Conservation (phyloP, 306 rosid genomes). For the Rosa rugosa region DNA sequence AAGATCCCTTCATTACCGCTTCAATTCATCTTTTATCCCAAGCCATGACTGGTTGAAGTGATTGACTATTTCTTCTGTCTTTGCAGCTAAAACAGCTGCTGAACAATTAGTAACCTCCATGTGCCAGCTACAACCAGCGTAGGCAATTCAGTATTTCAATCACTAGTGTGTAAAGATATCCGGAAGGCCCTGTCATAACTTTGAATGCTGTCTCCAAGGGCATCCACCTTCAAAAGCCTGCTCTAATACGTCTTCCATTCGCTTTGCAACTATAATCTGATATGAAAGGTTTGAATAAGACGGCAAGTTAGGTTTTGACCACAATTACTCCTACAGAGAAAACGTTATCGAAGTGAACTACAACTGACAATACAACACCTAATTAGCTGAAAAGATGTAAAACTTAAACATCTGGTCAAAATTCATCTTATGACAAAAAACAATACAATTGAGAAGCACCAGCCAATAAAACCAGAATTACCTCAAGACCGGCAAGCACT, state of each 20-base stretch:
- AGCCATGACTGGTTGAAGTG: not conserved
- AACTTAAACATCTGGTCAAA: not conserved
- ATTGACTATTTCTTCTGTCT: not conserved
- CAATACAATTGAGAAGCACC: slow-evolving; percentile 6
- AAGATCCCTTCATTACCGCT: not conserved
- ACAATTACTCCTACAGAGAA: not conserved
- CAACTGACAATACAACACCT: not conserved
- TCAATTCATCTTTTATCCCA: not conserved
- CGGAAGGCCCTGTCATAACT: slow-evolving; percentile 45
- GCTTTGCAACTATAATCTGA: slow-evolving; percentile 70
- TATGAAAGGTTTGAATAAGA: slow-evolving; percentile 1
- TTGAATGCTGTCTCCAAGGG: slow-evolving; percentile 76
- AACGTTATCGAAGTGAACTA: slow-evolving; percentile 2
- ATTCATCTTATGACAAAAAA: not conserved
- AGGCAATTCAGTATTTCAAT: not conserved
- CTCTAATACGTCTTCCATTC: slow-evolving; percentile 80
- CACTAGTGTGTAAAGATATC: not conserved
- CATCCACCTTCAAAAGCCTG: slow-evolving; percentile 82
- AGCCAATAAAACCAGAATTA: slow-evolving; percentile 26
- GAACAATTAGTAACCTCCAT: not conserved
- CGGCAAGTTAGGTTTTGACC: slow-evolving; percentile 1
- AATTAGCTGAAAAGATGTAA: not conserved
- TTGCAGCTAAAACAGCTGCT: slow-evolving; percentile 14
- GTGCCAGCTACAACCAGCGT: not conserved
- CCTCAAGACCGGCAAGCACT: slow-evolving; percentile 83